Percentiles rank a stretch among this genome's conserved stretches.
phyloP scores from a whole-genome alignment of 2,329 filamentous ascomycete species.

The Arthrobotrys conoides region DNA sequence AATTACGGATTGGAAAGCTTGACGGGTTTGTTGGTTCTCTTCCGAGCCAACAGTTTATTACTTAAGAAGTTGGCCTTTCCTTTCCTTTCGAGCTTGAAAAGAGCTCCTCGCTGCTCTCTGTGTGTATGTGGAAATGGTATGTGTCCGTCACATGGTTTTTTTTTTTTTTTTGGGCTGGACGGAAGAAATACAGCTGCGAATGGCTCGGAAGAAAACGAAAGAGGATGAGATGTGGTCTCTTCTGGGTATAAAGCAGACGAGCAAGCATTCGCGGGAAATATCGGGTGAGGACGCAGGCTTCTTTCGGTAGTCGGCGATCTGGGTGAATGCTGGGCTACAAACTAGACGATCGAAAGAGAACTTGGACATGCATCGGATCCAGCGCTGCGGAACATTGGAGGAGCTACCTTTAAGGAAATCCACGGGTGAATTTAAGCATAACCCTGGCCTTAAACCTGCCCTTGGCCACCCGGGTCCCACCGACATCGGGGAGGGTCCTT shows the following conservation, averaged over 20 bases:
- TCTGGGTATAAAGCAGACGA: constrained; percentile 40
- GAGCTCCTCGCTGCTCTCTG: constrained; percentile 45
- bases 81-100: not conserved
- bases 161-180: constrained; percentile 16
- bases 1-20: not conserved
- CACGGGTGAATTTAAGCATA: constrained; percentile 46
- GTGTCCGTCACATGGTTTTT: constrained; percentile 48
- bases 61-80: constrained; percentile 9
- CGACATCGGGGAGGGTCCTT: constrained; percentile 50
- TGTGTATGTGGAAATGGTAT: not conserved
- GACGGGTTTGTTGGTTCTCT: not conserved
- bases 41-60: constrained; percentile 8
- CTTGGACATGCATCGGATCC: constrained; percentile 51
- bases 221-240: constrained; percentile 29
- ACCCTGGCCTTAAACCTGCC: constrained; percentile 19
- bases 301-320: constrained; percentile 60
- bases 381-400: constrained; percentile 29
- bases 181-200: constrained; percentile 33
- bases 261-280: constrained; percentile 58
- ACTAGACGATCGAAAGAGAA: constrained; percentile 5
- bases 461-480: constrained; percentile 56
- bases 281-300: constrained; percentile 54
- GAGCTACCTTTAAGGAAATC: not conserved
- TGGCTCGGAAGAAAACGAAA: constrained; percentile 18
- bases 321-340: constrained; percentile 36